These are phyloP conservation scores for Neonectria ditissima DNA, from an alignment of 2,329 filamentous ascomycete genomes.

Conservation along the genomic window DNA sequence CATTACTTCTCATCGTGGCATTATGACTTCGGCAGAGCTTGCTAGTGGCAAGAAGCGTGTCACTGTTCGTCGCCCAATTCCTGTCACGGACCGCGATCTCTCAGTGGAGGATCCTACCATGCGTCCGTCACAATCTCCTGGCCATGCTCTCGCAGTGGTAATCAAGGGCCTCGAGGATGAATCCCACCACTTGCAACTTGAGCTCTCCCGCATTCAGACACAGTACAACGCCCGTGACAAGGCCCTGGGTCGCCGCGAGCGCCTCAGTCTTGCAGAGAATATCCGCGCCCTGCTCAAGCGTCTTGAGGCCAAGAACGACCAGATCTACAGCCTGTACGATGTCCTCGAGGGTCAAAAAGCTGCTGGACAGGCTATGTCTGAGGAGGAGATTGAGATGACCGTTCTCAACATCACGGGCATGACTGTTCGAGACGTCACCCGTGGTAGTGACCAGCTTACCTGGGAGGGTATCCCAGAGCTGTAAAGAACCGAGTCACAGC, in stretches of 20 bases:
- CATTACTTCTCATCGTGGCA: conserved; percentile 60
- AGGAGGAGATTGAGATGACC: conserved; percentile 73
- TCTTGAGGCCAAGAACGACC: conserved; percentile 79
- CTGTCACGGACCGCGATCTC: conserved; percentile 71
- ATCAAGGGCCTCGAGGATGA: conserved; percentile 87
- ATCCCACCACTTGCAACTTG: conserved; percentile 78
- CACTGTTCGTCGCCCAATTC: conserved; percentile 72
- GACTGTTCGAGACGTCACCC: conserved; percentile 56
- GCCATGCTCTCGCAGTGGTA: conserved; percentile 81
- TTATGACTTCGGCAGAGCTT: conserved; percentile 53
- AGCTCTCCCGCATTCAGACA: conserved; percentile 71
- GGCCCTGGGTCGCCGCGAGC: conserved; percentile 72
- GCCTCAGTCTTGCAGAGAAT: conserved; percentile 69
- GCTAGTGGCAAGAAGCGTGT: conserved; percentile 67
- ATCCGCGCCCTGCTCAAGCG: conserved; percentile 72
- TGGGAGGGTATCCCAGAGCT: conserved; percentile 56
- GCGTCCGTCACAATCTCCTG: conserved; percentile 76
- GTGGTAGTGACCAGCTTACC: conserved; percentile 53
- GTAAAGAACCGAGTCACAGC: conserved; percentile 24
- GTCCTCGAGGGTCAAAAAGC: conserved; percentile 84
- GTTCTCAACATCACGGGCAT: conserved; percentile 66
- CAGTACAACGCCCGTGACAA: conserved; percentile 76
- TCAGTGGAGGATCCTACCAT: conserved; percentile 65
- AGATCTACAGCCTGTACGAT: conserved; percentile 86
- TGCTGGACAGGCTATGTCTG: conserved; percentile 71